A percentile compares a stretch with the other conserved stretches of the same genome.
These are phyloP conservation scores for Albifimbria verrucaria DNA, from an alignment of 2,329 filamentous ascomycete genomes.

Conservation along the genomic window DNA sequence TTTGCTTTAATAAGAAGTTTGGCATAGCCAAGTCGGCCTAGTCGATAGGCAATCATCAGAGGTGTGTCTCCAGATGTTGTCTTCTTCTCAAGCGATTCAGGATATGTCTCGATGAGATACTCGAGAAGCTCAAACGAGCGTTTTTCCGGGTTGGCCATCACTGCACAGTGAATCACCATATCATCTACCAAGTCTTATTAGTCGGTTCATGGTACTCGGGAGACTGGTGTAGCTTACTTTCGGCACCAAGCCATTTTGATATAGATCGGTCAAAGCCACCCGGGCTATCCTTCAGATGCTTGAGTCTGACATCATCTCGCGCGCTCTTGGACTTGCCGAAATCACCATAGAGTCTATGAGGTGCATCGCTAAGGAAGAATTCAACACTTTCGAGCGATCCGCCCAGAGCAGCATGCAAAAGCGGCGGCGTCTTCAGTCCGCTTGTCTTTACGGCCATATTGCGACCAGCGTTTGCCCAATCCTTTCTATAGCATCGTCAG, in stretches of 20 bases:
- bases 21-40: conserved; percentile 51
- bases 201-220: neutral
- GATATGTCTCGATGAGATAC: conserved; percentile 62
- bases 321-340: conserved; percentile 60
- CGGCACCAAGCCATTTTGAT: conserved; percentile 56
- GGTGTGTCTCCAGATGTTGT: conserved; percentile 60
- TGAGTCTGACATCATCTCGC: conserved; percentile 58
- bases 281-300: conserved; percentile 55
- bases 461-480: conserved; percentile 69
- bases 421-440: conserved; percentile 50
- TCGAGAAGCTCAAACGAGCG: conserved; percentile 54
- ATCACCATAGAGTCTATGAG: conserved; percentile 63
- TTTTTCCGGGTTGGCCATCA: conserved; percentile 41
- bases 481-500: conserved; percentile 36
- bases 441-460: conserved; percentile 34
- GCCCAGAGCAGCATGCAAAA: conserved; percentile 53
- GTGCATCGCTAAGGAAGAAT: conserved; percentile 73
- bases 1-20: conserved; percentile 64
- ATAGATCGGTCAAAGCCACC: conserved; percentile 64
- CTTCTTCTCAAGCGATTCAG: conserved; percentile 61
- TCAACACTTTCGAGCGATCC: conserved; percentile 67
- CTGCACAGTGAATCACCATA: conserved; percentile 63
- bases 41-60: conserved; percentile 61
- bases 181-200: conserved; percentile 42
- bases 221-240: conserved; percentile 45